These are phyloP conservation scores for Psilocybe cubensis DNA, from an alignment of 768 basidiomycete genomes.

Conservation along the genomic window DNA sequence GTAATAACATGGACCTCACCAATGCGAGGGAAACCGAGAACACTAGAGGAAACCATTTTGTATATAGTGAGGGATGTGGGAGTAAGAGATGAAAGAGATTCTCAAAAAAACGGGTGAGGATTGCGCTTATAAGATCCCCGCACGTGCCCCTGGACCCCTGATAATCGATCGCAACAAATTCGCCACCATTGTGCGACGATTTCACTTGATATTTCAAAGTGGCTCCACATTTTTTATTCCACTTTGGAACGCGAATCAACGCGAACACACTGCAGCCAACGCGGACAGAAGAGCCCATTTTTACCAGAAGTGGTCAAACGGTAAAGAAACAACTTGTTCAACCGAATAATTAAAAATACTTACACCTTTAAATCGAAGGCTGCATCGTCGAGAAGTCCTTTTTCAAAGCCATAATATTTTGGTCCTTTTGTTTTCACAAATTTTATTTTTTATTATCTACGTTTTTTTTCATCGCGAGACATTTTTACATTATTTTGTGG, in stretches of 20 bases:
- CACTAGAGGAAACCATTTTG: slow-evolving; percentile 79
- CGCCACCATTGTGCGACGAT: slow-evolving; percentile 14
- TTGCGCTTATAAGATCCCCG: slow-evolving; percentile 31
- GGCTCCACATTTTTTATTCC: slow-evolving; percentile 16
- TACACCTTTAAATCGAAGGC: too few species aligned
- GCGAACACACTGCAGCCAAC: too few species aligned
- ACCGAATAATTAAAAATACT: background rate
- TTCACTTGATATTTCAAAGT: slow-evolving; percentile 14
- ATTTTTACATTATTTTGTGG: slow-evolving; percentile 7
- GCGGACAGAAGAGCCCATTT: too few species aligned
- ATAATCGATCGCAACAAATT: slow-evolving; percentile 33
- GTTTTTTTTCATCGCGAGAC: slow-evolving; percentile 20
- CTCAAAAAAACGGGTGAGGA: slow-evolving; percentile 21
- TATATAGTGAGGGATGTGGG: slow-evolving; percentile 25
- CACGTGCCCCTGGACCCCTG: slow-evolving; percentile 38
- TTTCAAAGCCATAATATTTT: too few species aligned
- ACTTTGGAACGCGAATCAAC: too few species aligned
- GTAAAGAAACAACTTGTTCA: background rate
- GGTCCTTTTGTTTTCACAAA: too few species aligned
- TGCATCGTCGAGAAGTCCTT: too few species aligned
- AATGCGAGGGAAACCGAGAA: slow-evolving; percentile 93
- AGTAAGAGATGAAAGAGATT: slow-evolving; percentile 27
- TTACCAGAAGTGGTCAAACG: too few species aligned
- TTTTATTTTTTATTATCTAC: background rate
- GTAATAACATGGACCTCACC: slow-evolving; percentile 44